Percentiles rank a stretch among this genome's conserved stretches.
Conservation (phyloP, 768 basidiomycete genomes). For the Gelatoporia subvermispora region DNA sequence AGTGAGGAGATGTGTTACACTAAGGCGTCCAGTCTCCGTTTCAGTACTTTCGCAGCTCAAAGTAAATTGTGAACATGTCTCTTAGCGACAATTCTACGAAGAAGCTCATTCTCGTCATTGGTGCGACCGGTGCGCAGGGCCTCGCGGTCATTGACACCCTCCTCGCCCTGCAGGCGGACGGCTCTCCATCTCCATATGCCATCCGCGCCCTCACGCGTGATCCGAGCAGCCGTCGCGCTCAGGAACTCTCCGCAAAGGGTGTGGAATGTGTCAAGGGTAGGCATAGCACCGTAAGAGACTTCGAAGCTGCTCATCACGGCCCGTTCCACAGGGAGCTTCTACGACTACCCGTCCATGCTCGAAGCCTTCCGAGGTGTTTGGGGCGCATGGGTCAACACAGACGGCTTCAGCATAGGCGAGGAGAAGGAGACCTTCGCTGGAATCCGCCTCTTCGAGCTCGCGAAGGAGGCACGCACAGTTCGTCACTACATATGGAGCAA, state of each 20-base stretch:
- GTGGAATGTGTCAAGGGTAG: constrained; percentile 33
- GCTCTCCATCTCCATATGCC: constrained; percentile 34
- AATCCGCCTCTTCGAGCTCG: constrained; percentile 37
- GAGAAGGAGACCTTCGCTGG: constrained; percentile 34
- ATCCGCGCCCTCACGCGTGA: constrained; percentile 38
- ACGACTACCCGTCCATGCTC: constrained; percentile 25
- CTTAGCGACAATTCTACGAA: too few relatives aligned
- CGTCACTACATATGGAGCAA: constrained; percentile 39
- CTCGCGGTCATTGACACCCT: constrained; percentile 33
- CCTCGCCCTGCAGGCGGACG: constrained; percentile 28
- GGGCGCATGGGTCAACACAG: constrained; percentile 34
- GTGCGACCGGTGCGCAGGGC: constrained; percentile 42
- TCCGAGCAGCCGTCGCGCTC: constrained; percentile 27
- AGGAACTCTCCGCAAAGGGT: constrained; percentile 29
- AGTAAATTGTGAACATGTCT: too few relatives aligned
- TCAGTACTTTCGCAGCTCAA: too few relatives aligned
- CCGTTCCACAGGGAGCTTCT: constrained; percentile 23
- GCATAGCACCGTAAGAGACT: too few relatives aligned
- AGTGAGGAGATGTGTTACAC: too few relatives aligned
- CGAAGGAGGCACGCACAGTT: constrained; percentile 28
- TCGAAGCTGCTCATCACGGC: not conserved
- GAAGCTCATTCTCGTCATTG: constrained; percentile 39
- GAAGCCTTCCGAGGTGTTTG: constrained; percentile 27
- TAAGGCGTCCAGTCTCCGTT: too few relatives aligned
- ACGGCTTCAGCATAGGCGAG: constrained; percentile 34